These are phyloP conservation scores for Aegilops speltoides DNA, from an alignment of 176 grass and related monocot genomes.

Conservation along the genomic window DNA sequence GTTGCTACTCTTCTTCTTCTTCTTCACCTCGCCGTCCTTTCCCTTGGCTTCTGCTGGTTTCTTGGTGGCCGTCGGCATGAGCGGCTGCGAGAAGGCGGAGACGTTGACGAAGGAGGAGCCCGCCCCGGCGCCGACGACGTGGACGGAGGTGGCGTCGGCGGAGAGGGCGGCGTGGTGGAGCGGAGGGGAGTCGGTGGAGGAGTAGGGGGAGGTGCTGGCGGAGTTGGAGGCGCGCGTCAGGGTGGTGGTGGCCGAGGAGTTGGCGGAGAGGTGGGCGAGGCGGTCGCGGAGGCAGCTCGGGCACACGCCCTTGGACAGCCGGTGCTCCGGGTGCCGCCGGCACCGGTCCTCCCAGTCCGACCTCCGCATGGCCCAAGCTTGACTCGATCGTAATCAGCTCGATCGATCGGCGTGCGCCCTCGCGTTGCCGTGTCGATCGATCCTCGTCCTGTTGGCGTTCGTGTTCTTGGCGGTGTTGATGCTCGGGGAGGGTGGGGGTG, in stretches of 20 bases:
- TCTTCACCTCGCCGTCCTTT: constrained; percentile 46
- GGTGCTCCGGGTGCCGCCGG: constrained; percentile 81
- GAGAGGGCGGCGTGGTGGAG: constrained; percentile 23
- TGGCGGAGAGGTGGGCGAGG: constrained; percentile 71
- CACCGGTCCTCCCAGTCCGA: constrained; percentile 78
- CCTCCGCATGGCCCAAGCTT: constrained; percentile 41
- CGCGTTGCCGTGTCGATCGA: background rate
- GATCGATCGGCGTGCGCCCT: background rate
- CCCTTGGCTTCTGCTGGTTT: constrained; percentile 34
- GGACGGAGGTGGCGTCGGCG: constrained; percentile 30
- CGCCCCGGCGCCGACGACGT: background rate
- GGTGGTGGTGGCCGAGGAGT: constrained; percentile 61
- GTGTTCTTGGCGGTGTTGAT: constrained; percentile 7
- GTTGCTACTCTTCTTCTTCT: constrained; percentile 72
- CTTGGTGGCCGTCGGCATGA: constrained; percentile 21
- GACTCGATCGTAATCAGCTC: background rate
- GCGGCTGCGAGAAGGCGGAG: constrained; percentile 39
- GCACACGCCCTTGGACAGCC: constrained; percentile 78
- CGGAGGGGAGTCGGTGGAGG: constrained; percentile 36
- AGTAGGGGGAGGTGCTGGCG: constrained; percentile 27
- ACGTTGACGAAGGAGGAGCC: constrained; percentile 31
- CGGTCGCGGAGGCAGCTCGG: constrained; percentile 81
- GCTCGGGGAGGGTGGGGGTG: background rate
- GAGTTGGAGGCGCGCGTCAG: constrained; percentile 48
- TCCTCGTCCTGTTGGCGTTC: background rate